Evolutionary conservation across 164 flowering plant genomes (phyloP), one percentile per base, ranked within the genome.

Genomic region (Nymphaea thermarum): DNA sequence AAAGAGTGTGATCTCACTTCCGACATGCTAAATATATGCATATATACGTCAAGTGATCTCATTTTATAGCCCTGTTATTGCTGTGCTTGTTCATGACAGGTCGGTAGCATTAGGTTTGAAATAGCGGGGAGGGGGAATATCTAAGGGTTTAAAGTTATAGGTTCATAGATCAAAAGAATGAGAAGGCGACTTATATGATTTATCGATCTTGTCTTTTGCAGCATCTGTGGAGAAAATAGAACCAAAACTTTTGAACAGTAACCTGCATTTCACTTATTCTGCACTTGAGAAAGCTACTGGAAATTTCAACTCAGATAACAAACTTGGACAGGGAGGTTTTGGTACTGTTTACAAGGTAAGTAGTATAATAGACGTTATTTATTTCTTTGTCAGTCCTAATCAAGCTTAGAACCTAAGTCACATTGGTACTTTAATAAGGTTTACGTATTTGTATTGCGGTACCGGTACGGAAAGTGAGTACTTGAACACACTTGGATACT

Each of bases 321-420:
- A 77, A 76, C 81, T 87, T 72, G 91, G 91, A 42, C 81, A 74
- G 60, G 89, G 91, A 71, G 91, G 91, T 63, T 82, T 71, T 74
- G 91, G 89, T 59, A 79, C 77, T 55, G 88, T 85, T 25, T 87
- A 73, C 74, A 85, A 80, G 88, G 91, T 82, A 67, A 63, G 36
- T 67, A 42, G 43, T 60, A 18, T 68, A 62, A 6, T 55, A 2
- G 16, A 55, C 16, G 2, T 55, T 55, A 1, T 55, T 55, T 25
- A 25, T 25, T 25, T 1, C 36, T 25, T 25, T 25, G 1, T 25
- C 36, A 25, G 36, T 25, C 36, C 1, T 25, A 1, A 25, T 25
- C 36, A 25, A 25, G 36, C 36, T 25, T 1, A 25, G 1, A 25
- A 1, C 36, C 36, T 25, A 25, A 25, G 36, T 25, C 36, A 25